phyloP scores from a whole-genome alignment of 805 yeast genomes.

The Yamadazyma philogaea region DNA sequence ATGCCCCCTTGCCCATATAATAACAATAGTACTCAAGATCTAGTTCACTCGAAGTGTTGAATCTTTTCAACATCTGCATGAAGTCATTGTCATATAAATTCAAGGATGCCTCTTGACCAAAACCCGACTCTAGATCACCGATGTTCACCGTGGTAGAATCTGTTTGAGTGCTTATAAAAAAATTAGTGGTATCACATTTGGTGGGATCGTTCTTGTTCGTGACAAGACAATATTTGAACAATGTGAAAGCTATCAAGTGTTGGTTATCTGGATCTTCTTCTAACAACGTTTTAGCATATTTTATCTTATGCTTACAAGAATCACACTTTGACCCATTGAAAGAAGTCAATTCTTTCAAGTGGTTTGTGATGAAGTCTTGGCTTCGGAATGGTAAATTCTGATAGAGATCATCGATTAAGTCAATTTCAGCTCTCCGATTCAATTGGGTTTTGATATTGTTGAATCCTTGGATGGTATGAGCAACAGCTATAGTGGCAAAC shows the following conservation, averaged over 20 bases:
- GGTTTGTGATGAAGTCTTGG: slow-evolving; percentile 26
- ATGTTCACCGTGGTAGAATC: slow-evolving; percentile 13
- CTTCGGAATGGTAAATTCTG: slow-evolving; percentile 23
- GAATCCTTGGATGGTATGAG: slow-evolving; percentile 15
- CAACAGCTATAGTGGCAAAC: slow-evolving; percentile 5
- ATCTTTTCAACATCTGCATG: slow-evolving; percentile 32
- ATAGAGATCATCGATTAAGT: slow-evolving; percentile 26
- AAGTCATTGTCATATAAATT: slow-evolving; percentile 40
- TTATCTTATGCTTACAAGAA: slow-evolving; percentile 34
- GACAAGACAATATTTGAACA: slow-evolving; percentile 34
- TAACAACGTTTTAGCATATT: slow-evolving; percentile 26
- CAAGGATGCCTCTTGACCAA: slow-evolving; percentile 24
- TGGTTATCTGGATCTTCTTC: slow-evolving; percentile 28
- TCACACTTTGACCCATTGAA: slow-evolving; percentile 35
- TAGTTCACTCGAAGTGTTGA: slow-evolving; percentile 35
- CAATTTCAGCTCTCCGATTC: slow-evolving; percentile 15
- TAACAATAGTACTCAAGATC: slow-evolving; percentile 55
- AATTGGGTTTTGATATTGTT: slow-evolving; percentile 13
- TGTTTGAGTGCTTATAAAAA: slow-evolving; percentile 36
- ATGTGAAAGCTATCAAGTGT: slow-evolving; percentile 33
- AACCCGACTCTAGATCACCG: slow-evolving; percentile 23
- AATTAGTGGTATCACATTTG: slow-evolving; percentile 35
- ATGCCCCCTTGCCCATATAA: slow-evolving; percentile 34
- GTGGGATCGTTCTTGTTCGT: slow-evolving; percentile 26
- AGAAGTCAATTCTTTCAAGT: slow-evolving; percentile 25